phyloP scores from a whole-genome alignment of 495 filamentous ascomycete genomes.

The Lasiosphaeris hirsuta region DNA sequence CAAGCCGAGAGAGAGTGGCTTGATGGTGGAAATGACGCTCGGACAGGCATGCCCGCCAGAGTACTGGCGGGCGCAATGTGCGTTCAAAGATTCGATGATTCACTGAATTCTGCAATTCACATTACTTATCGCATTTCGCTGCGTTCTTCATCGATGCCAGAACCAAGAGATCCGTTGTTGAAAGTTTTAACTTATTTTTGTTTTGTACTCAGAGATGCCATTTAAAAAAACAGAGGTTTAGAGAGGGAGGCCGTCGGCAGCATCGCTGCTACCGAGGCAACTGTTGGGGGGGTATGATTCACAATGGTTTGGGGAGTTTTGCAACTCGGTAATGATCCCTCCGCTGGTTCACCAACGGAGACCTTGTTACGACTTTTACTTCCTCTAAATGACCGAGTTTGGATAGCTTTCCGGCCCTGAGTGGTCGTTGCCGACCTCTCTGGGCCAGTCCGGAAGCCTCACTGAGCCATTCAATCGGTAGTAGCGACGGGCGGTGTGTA shows the following conservation, averaged over 20 bases:
- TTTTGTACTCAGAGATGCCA: constrained; percentile 3
- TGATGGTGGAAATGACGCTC: constrained; percentile 59
- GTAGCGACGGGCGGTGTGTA: constrained; percentile 69
- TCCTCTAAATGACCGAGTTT: constrained; percentile 74
- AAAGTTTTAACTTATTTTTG: constrained; percentile 62
- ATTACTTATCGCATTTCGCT: constrained; percentile 73
- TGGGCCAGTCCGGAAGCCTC: constrained; percentile 67
- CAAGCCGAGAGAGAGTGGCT: constrained; percentile 47
- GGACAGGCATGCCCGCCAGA: constrained; percentile 64
- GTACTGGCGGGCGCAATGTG: constrained; percentile 64
- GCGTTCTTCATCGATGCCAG: constrained; percentile 70
- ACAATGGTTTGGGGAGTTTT: constrained; percentile 33
- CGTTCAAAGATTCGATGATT: constrained; percentile 74
- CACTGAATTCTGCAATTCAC: constrained; percentile 71
- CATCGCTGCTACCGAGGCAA: constrained; percentile 36
- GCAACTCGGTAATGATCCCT: constrained; percentile 60
- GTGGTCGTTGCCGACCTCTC: constrained; percentile 61
- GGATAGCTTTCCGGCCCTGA: constrained; percentile 65
- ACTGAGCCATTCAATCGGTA: constrained; percentile 75
- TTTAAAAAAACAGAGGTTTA: not conserved
- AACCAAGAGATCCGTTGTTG: constrained; percentile 72
- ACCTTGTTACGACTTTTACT: constrained; percentile 77
- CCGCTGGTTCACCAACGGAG: constrained; percentile 71
- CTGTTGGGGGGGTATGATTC: constrained; percentile 22
- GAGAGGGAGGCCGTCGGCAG: not conserved